Evolutionary conservation across 306 rosid genomes (phyloP), one percentile per base, ranked within the genome.

Genomic region (Pyrus pyrifolia): DNA sequence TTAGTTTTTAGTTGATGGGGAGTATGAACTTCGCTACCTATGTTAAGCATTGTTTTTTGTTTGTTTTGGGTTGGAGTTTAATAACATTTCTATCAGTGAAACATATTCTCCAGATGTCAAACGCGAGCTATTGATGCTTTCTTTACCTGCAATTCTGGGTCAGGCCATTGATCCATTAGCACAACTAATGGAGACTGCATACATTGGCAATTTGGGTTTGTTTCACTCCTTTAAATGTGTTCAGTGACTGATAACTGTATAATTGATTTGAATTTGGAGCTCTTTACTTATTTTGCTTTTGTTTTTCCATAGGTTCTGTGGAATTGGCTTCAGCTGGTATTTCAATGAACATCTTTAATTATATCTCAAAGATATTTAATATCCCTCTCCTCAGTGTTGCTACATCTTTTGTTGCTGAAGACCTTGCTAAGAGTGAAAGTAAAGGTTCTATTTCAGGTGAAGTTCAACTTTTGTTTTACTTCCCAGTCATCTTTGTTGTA

Each of bases 291-390:
- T 75, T 40, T 27, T 35, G 3, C 15, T 10, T 23, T 55, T 72
- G 22, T 11, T 46, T 69, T 75, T 52, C 8, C 63, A 21, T 67
- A 93, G 98, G 98, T 55, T 85, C 97, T 15, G 18, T 95, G 58
- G 90, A 92, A 77, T 86, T 95, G 88, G 97, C 96, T 79, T 87
- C 99, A 70, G 97, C 99, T n/a, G 99, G 96, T 80, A 88, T 95
- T 80, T 95, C 99, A 30, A 53, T 89, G 22, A 87, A 93, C 84
- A 91, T 92, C 76, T 92, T 95, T 83, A 95, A 92, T 85, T 89
- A 89, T 78, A 46, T 92, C 53, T 90, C 99, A 4, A 92, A 95
- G 87, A 91, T 95, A 22, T 95, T 95, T 74, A 95, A 95, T 60
- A 90, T 95, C 75, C 99, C 99, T 49, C 93, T 95, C 65, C 92